These are phyloP conservation scores for Setaria italica DNA, from an alignment of 202 grass and related monocot genomes.

Conservation along the genomic window DNA sequence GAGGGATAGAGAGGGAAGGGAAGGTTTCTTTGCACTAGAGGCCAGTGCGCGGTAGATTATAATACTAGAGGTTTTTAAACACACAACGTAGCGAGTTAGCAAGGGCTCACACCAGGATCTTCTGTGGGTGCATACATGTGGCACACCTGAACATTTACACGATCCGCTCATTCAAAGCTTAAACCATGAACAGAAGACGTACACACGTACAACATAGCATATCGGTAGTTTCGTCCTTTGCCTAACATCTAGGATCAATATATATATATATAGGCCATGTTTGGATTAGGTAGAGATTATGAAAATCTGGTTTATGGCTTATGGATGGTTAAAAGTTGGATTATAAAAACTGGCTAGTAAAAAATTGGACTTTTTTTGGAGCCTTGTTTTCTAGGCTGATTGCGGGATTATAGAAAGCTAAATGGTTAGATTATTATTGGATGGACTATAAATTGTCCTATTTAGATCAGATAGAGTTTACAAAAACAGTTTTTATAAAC, in stretches of 20 bases:
- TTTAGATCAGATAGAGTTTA: no score
- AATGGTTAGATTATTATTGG: no score
- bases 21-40: constrained; percentile 42
- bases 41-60: constrained; percentile 34
- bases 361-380: no score
- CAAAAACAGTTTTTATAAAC: no score
- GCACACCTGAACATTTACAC: neutral
- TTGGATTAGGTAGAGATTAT: no score
- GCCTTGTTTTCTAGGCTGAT: no score
- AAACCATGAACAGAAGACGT: neutral
- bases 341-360: no score
- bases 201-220: neutral
- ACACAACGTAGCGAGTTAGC: constrained; percentile 37
- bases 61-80: constrained; percentile 55
- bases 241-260: neutral
- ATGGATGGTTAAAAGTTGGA: no score
- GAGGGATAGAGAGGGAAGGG: constrained; percentile 17
- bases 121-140: constrained; percentile 32
- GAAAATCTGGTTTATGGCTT: no score
- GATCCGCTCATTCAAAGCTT: neutral
- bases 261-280: neutral
- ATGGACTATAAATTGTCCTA: no score
- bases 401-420: no score
- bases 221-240: neutral
- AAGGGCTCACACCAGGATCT: constrained; percentile 34